Percentiles rank a stretch among this genome's conserved stretches.
Conservation (phyloP, 2,329 filamentous ascomycete species). For the Colletotrichum sp. region DNA sequence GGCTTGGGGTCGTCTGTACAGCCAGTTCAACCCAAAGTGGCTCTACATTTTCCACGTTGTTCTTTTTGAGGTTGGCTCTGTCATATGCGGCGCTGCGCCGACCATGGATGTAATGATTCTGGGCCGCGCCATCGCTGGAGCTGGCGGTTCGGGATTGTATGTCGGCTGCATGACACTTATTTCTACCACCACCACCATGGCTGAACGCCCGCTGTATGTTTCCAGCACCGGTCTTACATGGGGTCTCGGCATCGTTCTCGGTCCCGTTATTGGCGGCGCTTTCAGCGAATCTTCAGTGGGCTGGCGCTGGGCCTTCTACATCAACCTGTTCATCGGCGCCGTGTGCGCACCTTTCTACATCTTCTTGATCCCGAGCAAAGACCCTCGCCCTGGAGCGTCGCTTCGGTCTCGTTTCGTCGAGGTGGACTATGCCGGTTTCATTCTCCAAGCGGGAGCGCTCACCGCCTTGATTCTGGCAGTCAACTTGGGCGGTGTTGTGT, state of each 20-base stretch:
- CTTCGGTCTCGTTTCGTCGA: slow-evolving; percentile 33
- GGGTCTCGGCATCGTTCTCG: slow-evolving; percentile 50
- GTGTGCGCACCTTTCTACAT: slow-evolving; percentile 31
- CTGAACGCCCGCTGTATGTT: slow-evolving; percentile 13
- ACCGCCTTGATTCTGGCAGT: slow-evolving; percentile 50
- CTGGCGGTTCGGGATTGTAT: slow-evolving; percentile 33
- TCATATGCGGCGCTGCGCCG: slow-evolving; percentile 42
- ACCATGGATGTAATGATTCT: slow-evolving; percentile 48
- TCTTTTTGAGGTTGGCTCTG: slow-evolving; percentile 40
- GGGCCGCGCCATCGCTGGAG: slow-evolving; percentile 44
- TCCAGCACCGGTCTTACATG: slow-evolving; percentile 34
- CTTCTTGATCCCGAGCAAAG: slow-evolving; percentile 28
- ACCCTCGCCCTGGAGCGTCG: slow-evolving; percentile 21
- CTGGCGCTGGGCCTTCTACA: slow-evolving; percentile 54
- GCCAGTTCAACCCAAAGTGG: slow-evolving; percentile 34
- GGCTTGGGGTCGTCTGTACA: slow-evolving; percentile 34
- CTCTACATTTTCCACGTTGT: slow-evolving; percentile 32
- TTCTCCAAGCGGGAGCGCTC: slow-evolving; percentile 45
- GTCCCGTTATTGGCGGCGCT: slow-evolving; percentile 42
- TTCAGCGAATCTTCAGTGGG: slow-evolving; percentile 41
- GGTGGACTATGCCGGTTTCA: slow-evolving; percentile 50
- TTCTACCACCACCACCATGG: not conserved
- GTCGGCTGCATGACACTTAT: slow-evolving; percentile 4
- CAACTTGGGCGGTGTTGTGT: slow-evolving; percentile 53
- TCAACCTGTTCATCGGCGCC: slow-evolving; percentile 55